These are phyloP conservation scores for Graphilbum ipis-grandicollis DNA, from an alignment of 2,329 filamentous ascomycete species.

Conservation along the genomic window DNA sequence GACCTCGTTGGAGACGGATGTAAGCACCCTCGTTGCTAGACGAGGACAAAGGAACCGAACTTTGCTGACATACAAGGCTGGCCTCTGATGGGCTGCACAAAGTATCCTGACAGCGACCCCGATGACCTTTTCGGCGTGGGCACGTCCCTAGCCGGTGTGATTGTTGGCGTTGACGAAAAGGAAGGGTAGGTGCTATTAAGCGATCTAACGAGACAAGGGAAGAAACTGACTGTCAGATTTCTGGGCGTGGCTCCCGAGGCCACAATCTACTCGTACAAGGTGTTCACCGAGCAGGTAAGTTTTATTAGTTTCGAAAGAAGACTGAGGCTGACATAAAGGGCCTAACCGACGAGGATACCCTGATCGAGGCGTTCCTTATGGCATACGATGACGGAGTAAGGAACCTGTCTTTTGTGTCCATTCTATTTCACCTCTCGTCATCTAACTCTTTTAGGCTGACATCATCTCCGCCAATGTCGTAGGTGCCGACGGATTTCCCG, in stretches of 20 bases:
- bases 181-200: background rate
- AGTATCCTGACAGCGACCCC: conserved; percentile 9
- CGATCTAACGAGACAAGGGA: too few species aligned
- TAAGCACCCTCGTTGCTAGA: too few species aligned
- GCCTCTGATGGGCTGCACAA: background rate
- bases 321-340: background rate
- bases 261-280: background rate
- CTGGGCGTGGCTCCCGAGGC: conserved; percentile 1
- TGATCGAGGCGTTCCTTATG: conserved; percentile 41
- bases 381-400: conserved; percentile 35
- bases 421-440: background rate
- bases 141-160: conserved; percentile 12
- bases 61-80: background rate
- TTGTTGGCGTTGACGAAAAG: conserved; percentile 6
- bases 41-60: too few species aligned
- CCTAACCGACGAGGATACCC: conserved; percentile 26
- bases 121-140: conserved; percentile 10
- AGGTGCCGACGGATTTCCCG: conserved; percentile 30
- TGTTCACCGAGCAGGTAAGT: background rate
- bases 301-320: too few species aligned
- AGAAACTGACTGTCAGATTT: background rate
- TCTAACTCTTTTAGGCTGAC: conserved; percentile 17
- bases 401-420: background rate
- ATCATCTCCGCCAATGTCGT: conserved; percentile 40
- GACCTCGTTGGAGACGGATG: conserved; percentile 11